Conservation (phyloP, 2,329 filamentous ascomycete genomes). For the Ilyonectria destructans region DNA sequence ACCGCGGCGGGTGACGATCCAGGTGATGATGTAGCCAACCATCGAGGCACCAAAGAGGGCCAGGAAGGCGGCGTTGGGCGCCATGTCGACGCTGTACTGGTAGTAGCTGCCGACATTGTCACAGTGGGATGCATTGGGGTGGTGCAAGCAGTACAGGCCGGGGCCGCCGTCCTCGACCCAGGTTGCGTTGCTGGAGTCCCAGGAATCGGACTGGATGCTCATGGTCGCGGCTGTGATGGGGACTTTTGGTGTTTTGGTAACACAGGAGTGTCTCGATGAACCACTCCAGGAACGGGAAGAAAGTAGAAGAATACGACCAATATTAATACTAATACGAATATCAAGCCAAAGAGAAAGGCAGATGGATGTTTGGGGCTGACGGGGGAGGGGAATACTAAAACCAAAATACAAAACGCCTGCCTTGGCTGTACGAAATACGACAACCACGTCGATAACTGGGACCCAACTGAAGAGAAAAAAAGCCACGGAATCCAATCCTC, state of each 20-base stretch:
- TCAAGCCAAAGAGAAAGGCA: not conserved
- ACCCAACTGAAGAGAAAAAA: slow-evolving; percentile 2
- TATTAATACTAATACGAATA: not conserved
- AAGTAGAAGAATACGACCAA: not conserved
- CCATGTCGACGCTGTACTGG: slow-evolving; percentile 66
- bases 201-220: slow-evolving; percentile 21
- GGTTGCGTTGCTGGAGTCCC: slow-evolving; percentile 42
- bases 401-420: not conserved
- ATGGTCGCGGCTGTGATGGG: slow-evolving; percentile 4
- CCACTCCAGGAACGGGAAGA: not conserved
- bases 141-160: slow-evolving; percentile 48
- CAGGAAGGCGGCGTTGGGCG: slow-evolving; percentile 68
- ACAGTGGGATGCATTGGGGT: slow-evolving; percentile 51
- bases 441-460: not conserved
- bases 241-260: not conserved
- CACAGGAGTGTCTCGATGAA: not conserved
- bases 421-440: slow-evolving; percentile 1
- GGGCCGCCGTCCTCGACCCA: slow-evolving; percentile 40
- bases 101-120: slow-evolving; percentile 60
- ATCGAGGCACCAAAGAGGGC: slow-evolving; percentile 65
- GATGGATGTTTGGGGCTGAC: not conserved
- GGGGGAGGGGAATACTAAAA: not conserved
- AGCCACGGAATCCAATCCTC: slow-evolving; percentile 23
- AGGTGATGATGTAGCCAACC: slow-evolving; percentile 59
- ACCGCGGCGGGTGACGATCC: slow-evolving; percentile 62